phyloP scores from a whole-genome alignment of 345 rosid genomes.

The Trapa incisa region DNA sequence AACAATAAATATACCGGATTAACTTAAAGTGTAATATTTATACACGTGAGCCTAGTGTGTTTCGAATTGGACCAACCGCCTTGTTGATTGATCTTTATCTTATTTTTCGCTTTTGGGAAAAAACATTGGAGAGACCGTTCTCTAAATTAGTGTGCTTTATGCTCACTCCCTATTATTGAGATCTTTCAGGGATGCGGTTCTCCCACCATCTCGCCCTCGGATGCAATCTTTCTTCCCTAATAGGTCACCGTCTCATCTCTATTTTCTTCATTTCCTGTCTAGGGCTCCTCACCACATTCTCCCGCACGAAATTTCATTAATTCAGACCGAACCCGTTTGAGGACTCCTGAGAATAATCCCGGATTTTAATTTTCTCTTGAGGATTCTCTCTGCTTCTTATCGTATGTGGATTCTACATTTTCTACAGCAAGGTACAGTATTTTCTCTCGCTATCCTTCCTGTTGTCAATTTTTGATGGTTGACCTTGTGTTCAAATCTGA shows the following conservation, averaged over 20 bases:
- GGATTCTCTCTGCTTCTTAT: background rate
- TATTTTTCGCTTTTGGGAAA: too few relatives aligned
- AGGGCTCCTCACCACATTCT: background rate
- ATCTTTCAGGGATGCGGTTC: background rate
- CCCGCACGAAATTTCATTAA: background rate
- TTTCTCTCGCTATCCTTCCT: background rate
- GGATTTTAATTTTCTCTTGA: background rate
- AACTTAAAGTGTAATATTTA: too few relatives aligned
- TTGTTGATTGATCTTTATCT: too few relatives aligned
- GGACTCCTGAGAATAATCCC: background rate
- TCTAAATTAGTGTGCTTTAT: background rate
- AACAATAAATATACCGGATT: too few relatives aligned
- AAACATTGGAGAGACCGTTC: background rate
- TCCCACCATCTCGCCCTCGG: background rate
- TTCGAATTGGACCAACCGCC: too few relatives aligned
- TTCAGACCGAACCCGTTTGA: background rate
- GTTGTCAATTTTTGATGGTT: background rate
- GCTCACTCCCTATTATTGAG: background rate
- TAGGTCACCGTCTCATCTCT: background rate
- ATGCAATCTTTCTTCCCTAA: background rate
- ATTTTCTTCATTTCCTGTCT: background rate
- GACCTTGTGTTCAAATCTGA: background rate
- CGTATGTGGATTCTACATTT: background rate
- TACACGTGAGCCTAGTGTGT: too few relatives aligned
- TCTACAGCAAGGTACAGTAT: background rate